Evolutionary conservation across 768 basidiomycete species (phyloP).

Genomic region (Clitopilus hobsonii): DNA sequence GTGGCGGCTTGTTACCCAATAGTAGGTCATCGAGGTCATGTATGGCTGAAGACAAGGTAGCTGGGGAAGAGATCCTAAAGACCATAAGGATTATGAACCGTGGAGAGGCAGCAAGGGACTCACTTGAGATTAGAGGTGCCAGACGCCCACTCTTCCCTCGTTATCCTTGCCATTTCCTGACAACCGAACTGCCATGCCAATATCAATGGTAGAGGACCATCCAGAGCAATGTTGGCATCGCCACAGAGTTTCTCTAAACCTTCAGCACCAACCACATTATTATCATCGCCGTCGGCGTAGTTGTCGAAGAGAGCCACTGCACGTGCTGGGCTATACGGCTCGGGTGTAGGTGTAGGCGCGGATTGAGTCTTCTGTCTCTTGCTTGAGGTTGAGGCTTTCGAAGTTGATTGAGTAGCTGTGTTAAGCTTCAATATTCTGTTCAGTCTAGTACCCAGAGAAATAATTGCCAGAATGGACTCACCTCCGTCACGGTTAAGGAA

Average conservation of each 20-base stretch:
- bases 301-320: constrained; percentile 53
- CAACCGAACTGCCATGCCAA: constrained; percentile 73
- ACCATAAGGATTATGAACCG: constrained; percentile 1
- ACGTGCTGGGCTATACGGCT: constrained; percentile 47
- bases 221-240: constrained; percentile 68
- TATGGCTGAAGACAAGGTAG: constrained; percentile 44
- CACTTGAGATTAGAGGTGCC: constrained; percentile 40
- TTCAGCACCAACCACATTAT: constrained; percentile 60
- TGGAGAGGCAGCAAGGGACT: constrained; percentile 10
- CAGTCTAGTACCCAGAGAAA: background rate
- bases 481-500: constrained; percentile 18
- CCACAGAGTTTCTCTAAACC: constrained; percentile 69
- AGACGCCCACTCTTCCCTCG: constrained; percentile 64
- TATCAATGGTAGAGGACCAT: constrained; percentile 67
- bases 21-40: constrained; percentile 64
- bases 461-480: background rate
- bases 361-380: constrained; percentile 7
- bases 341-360: constrained; percentile 11
- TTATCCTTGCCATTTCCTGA: constrained; percentile 69
- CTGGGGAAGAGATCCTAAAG: constrained; percentile 37
- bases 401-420: background rate
- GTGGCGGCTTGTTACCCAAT: constrained; percentile 39
- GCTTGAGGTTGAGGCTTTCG: background rate
- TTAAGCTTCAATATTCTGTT: no score
- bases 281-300: constrained; percentile 56